Base-by-base conservation (phyloP, 441 rosid genomes). In the Rhodomyrtus psidioides region DNA sequence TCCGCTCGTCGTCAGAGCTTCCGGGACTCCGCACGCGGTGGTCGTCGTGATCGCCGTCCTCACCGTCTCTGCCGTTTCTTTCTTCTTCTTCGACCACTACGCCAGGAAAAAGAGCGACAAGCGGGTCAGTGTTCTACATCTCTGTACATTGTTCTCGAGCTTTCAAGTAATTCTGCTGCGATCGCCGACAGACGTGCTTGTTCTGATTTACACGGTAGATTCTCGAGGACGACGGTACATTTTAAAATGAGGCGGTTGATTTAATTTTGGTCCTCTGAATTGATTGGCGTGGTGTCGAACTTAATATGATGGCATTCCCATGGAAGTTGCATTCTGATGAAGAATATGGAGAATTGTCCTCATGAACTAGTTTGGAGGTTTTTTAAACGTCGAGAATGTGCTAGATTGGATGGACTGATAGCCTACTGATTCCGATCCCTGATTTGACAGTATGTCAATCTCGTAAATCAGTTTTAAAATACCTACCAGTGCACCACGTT, bases 11-110 rank as follows among this genome's bases (percentile, higher is more conserved):
- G 89, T 92, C 87, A 87, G 87, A 84, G 95, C 96, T 74, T 94
- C 98, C 81, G 12, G 93, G 34, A 88, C 86, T 84, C 83, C 95
- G 14, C 89, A 91, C 83, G 85, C 92, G 57, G 89, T 88, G 58
- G 86, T 95, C 56, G 79, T 94, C 49, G 91, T 92, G n/a, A 93
- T 93, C 5, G 96, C 96, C 82, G 93, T 93, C 24, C 89, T 95
- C 53, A 87, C 98, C 6, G 83, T 95, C 82, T 92, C 97, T 21
- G 95, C 95, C 54, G 65, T 93, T 54, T 91, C 94, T 44, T 46
- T 95, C 44, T 91, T 94, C 84, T 95, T 89, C 88, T 92, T 90
- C 44, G 89, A 94, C 59, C 89, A 75, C 49, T 83, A 84, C 56
- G 12, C 53, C 53, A 56, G 83, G 76, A 55, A 83, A 39, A 86